Evolutionary conservation across 83 land plant species (phyloP).

Genomic region (Picea abies): DNA sequence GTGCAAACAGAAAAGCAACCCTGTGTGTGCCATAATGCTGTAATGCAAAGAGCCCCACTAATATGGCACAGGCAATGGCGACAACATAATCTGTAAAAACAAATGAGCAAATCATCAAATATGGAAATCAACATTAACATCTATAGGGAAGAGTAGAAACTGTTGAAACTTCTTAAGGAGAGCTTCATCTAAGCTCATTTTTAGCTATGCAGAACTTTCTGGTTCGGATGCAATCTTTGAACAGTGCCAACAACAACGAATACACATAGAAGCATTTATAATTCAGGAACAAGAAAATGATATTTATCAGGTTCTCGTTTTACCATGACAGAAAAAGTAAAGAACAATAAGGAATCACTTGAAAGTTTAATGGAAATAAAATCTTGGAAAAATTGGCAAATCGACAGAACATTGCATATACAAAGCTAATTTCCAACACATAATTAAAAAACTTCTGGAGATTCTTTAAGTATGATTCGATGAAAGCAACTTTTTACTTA

Average conservation of each 20-base stretch:
- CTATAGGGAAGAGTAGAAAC: not conserved
- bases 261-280: not conserved
- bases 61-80: conserved; percentile 42
- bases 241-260: not conserved
- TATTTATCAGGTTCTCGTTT: not conserved
- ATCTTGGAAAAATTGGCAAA: not conserved
- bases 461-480: not conserved
- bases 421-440: not conserved
- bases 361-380: conserved; percentile 9
- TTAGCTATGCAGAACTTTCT: too few species aligned
- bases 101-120: not conserved
- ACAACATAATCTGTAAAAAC: conserved; percentile 39
- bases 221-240: too few species aligned
- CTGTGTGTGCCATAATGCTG: conserved; percentile 66
- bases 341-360: not conserved
- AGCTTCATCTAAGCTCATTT: too few species aligned
- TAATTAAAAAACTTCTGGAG: not conserved
- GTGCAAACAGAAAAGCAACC: conserved; percentile 74
- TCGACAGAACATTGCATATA: not conserved
- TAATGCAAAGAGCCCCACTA: conserved; percentile 57
- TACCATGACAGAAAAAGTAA: not conserved
- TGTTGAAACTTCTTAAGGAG: too few species aligned
- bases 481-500: conserved; percentile 28
- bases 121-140: not conserved
- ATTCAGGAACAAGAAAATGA: not conserved